These are phyloP conservation scores for Thermoascus crustaceus DNA, from an alignment of 2,329 filamentous ascomycete genomes.

Conservation along the genomic window DNA sequence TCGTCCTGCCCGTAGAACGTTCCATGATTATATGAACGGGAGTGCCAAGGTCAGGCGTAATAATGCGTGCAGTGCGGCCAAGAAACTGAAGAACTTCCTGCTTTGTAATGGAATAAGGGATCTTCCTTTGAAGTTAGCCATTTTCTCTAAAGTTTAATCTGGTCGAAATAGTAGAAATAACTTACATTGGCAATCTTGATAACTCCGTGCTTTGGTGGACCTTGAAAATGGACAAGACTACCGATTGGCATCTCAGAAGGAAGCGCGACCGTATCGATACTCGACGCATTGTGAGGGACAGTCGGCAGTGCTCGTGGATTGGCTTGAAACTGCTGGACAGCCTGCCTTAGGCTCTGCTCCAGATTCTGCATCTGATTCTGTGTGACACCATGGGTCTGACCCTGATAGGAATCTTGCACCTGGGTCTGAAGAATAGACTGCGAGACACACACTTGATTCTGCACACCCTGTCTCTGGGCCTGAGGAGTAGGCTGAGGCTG, in stretches of 20 bases:
- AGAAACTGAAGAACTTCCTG: conserved; percentile 42
- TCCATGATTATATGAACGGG: conserved; percentile 53
- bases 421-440: no score
- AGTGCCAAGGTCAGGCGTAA: conserved; percentile 31
- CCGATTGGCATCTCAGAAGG: conserved; percentile 22
- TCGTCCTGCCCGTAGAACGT: conserved; percentile 48
- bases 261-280: conserved; percentile 10
- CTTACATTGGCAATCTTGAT: conserved; percentile 32
- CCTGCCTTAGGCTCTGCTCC: no score
- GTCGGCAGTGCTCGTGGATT: background rate
- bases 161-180: conserved; percentile 2
- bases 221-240: conserved; percentile 13
- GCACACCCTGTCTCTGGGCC: no score
- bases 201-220: conserved; percentile 20
- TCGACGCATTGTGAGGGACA: conserved; percentile 3
- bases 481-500: no score
- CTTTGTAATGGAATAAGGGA: conserved; percentile 44
- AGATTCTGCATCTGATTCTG: no score
- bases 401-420: no score
- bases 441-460: no score
- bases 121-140: conserved; percentile 24
- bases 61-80: conserved; percentile 34
- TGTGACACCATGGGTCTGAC: no score
- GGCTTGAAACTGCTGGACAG: no score
- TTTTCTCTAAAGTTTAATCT: conserved; percentile 1